A percentile compares a stretch with the other conserved stretches of the same genome.
Evolutionary conservation across 768 basidiomycete species (phyloP).

Genomic region (Russula sp.): DNA sequence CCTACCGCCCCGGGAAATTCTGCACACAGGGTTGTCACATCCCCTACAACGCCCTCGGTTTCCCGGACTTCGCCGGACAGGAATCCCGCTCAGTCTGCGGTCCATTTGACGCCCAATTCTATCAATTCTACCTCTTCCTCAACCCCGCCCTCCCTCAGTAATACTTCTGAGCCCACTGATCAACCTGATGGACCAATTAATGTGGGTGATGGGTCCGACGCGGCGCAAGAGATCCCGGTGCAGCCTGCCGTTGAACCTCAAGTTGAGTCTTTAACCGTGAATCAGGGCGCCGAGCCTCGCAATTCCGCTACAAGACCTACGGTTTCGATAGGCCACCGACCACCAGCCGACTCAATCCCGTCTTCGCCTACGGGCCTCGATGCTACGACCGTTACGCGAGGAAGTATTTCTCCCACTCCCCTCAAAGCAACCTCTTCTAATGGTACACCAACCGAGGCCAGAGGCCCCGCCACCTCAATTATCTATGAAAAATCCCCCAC

Average conservation of each 20-base stretch:
- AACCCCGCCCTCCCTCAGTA: neutral
- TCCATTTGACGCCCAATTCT: neutral
- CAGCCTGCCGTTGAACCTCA: neutral
- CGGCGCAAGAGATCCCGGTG: neutral
- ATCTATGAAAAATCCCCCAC: conserved; percentile 1
- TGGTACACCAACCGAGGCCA: neutral
- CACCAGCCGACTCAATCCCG: neutral
- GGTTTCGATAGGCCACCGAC: neutral
- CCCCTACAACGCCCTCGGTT: conserved; percentile 20
- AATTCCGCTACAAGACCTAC: neutral
- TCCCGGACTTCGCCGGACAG: conserved; percentile 16
- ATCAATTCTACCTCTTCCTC: neutral
- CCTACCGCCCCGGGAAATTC: conserved; percentile 23
- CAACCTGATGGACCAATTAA: neutral
- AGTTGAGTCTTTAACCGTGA: neutral
- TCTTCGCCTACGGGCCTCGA: conserved; percentile 7
- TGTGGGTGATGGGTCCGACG: neutral
- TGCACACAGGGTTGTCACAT: conserved; percentile 19
- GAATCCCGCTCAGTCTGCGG: conserved; percentile 1
- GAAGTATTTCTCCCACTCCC: neutral
- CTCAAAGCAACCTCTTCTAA: conserved; percentile 1
- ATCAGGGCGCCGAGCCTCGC: neutral
- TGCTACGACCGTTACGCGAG: neutral
- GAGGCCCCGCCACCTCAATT: conserved; percentile 1
- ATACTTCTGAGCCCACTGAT: conserved; percentile 1